A percentile compares a stretch with the other conserved stretches of the same genome.
These are phyloP conservation scores for Pleurotus giganteus DNA, from an alignment of 768 basidiomycete genomes.

Conservation along the genomic window DNA sequence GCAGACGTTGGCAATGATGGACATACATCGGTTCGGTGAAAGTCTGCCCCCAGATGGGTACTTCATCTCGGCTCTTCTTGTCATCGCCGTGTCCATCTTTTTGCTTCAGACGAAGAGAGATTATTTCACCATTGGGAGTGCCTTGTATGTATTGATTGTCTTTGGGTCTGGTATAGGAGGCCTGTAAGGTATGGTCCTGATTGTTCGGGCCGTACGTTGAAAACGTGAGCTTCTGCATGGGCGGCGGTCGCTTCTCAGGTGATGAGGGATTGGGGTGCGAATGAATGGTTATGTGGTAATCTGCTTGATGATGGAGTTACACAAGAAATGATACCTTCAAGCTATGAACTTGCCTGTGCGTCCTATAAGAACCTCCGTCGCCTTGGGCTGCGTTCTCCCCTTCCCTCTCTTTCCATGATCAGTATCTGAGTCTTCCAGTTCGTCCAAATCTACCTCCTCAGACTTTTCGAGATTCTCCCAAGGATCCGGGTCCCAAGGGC, in stretches of 20 bases:
- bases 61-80: not conserved
- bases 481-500: slow-evolving; percentile 71
- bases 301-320: slow-evolving; percentile 34
- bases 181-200: slow-evolving; percentile 72
- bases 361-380: slow-evolving; percentile 49
- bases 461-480: slow-evolving; percentile 32
- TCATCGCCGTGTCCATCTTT: slow-evolving; percentile 11
- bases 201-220: slow-evolving; percentile 94
- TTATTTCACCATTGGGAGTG: slow-evolving; percentile 73
- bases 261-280: slow-evolving; percentile 37
- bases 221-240: slow-evolving; percentile 81
- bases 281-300: slow-evolving; percentile 88
- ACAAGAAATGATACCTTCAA: not conserved
- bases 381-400: slow-evolving; percentile 38
- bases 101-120: slow-evolving; percentile 61
- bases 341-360: slow-evolving; percentile 40
- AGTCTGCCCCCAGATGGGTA: slow-evolving; percentile 54
- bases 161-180: slow-evolving; percentile 69
- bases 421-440: slow-evolving; percentile 48
- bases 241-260: slow-evolving; percentile 25
- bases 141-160: slow-evolving; percentile 83
- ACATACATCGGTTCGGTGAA: slow-evolving; percentile 72
- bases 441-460: slow-evolving; percentile 53
- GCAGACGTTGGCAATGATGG: not conserved
- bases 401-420: slow-evolving; percentile 25